These are phyloP conservation scores for Coelastrella sp. DNA, from an alignment of 139 green algal genomes.

Conservation along the genomic window DNA sequence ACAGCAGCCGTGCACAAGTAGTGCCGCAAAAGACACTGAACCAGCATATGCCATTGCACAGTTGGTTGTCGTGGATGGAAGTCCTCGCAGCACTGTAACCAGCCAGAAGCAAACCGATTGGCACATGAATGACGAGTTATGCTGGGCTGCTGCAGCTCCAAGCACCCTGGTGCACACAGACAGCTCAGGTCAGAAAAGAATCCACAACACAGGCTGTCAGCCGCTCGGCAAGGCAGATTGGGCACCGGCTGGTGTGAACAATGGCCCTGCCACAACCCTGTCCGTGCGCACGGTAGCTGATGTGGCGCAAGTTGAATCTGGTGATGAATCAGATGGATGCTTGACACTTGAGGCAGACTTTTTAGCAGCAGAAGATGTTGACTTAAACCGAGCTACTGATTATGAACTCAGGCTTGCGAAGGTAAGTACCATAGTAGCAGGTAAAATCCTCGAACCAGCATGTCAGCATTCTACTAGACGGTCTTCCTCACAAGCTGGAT, in stretches of 20 bases:
- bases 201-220: too few species aligned
- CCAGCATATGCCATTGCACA: too few species aligned
- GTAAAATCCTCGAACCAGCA: background rate
- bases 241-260: background rate
- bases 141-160: too few species aligned
- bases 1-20: too few species aligned
- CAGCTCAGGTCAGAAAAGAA: too few species aligned
- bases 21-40: too few species aligned
- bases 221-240: background rate
- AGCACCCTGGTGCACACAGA: too few species aligned
- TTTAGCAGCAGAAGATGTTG: background rate
- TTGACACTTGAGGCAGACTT: constrained; percentile 12
- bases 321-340: constrained; percentile 5
- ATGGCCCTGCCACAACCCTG: background rate
- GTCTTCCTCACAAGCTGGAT: too few species aligned
- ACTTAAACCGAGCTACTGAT: constrained; percentile 30
- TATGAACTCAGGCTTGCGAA: constrained; percentile 40
- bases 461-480: background rate
- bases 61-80: too few species aligned
- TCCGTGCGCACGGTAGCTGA: background rate
- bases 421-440: constrained; percentile 14
- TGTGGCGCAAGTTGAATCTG: too few species aligned
- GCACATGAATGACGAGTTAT: background rate
- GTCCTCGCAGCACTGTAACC: too few species aligned
- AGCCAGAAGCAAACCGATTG: too few species aligned